These are phyloP conservation scores for Mortierella claussenii DNA, from an alignment of 192 early-diverging fungal genomes.

Conservation along the genomic window DNA sequence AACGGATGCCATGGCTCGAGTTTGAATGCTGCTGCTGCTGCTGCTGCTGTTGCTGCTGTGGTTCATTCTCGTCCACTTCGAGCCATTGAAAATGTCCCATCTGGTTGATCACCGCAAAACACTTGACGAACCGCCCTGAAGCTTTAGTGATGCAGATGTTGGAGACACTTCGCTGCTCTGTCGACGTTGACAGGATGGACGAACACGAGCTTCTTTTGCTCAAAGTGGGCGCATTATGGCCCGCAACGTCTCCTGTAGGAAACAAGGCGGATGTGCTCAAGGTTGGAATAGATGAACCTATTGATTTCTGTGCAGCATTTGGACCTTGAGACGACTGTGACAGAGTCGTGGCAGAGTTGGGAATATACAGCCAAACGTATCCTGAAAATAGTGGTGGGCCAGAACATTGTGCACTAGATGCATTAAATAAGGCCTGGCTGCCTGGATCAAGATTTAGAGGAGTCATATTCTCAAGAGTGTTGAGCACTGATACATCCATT, in stretches of 20 bases:
- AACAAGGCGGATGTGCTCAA: not conserved
- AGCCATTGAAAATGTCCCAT: constrained; percentile 43
- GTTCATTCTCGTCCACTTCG: constrained; percentile 17
- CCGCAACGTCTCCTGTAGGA: not conserved
- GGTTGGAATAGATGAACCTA: not conserved
- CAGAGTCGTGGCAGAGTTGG: not conserved
- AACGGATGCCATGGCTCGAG: constrained; percentile 5
- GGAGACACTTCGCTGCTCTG: not conserved
- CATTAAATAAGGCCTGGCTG: not conserved
- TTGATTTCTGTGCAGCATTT: not conserved
- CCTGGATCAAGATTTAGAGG: constrained; percentile 8
- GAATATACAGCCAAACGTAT: constrained; percentile 43
- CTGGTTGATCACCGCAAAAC: constrained; percentile 24
- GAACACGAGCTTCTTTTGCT: constrained; percentile 15
- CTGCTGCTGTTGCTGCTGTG: not conserved
- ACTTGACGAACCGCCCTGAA: constrained; percentile 42
- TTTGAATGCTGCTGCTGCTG: not conserved
- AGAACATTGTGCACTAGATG: not conserved
- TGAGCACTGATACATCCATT: too few relatives aligned
- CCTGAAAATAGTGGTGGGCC: constrained; percentile 17
- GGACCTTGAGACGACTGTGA: not conserved
- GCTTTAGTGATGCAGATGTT: constrained; percentile 34
- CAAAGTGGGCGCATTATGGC: not conserved
- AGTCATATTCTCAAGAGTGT: too few relatives aligned
- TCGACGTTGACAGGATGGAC: not conserved